Conservation (phyloP, 148 eudicot genomes). For the Chenopodium album region DNA sequence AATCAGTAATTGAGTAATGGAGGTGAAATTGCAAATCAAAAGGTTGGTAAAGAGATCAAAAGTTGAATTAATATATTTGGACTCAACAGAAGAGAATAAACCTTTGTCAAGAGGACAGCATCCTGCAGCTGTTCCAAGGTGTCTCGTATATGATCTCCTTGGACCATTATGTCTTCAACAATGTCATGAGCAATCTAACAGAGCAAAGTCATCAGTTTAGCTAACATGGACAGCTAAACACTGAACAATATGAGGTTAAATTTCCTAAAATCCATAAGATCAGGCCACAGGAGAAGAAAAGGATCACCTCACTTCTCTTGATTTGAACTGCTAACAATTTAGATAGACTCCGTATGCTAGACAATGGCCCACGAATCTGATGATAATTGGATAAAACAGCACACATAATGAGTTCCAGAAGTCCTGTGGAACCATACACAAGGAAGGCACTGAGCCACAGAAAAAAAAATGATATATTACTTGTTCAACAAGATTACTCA, state of each 20-base stretch:
- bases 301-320: slow-evolving; percentile 73
- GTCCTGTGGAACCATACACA: not conserved
- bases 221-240: not conserved
- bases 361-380: slow-evolving; percentile 93
- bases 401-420: slow-evolving; percentile 20
- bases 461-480: slow-evolving; percentile 44
- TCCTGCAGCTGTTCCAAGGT: slow-evolving; percentile 90
- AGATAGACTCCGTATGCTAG: slow-evolving; percentile 77
- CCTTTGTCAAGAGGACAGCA: slow-evolving; percentile 95
- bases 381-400: slow-evolving; percentile 24
- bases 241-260: not conserved
- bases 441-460: slow-evolving; percentile 11
- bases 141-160: slow-evolving; percentile 76
- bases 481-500: slow-evolving; percentile 90
- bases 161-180: slow-evolving; percentile 75
- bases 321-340: slow-evolving; percentile 70
- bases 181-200: slow-evolving; percentile 81
- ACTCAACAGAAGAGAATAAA: slow-evolving; percentile 14
- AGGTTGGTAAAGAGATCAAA: not conserved
- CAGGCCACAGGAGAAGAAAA: slow-evolving; percentile 3
- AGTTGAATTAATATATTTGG: not conserved
- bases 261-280: not conserved
- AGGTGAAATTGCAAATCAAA: not conserved
- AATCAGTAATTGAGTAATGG: no score
- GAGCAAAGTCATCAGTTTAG: slow-evolving; percentile 7